Conservation (phyloP, 2,329 filamentous ascomycete species). For the Verticillium nubilum region DNA sequence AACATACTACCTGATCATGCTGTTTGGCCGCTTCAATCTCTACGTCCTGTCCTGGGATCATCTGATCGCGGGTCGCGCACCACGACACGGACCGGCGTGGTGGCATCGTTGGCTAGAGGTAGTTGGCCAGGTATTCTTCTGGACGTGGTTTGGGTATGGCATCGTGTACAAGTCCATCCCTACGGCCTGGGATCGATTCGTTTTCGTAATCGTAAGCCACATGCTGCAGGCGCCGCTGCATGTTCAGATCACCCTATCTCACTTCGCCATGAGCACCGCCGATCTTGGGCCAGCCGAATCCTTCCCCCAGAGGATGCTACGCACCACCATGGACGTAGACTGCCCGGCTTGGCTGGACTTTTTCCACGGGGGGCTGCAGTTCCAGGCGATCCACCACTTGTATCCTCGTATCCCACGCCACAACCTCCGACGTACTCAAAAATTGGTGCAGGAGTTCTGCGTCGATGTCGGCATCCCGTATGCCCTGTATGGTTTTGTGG, state of each 20-base stretch:
- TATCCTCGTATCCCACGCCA: slow-evolving; percentile 81
- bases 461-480: slow-evolving; percentile 79
- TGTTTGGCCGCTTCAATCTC: slow-evolving; percentile 81
- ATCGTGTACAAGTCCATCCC: slow-evolving; percentile 70
- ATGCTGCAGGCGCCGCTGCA: slow-evolving; percentile 77
- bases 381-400: slow-evolving; percentile 83
- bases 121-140: slow-evolving; percentile 72
- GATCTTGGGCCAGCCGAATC: slow-evolving; percentile 80
- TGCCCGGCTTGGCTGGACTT: slow-evolving; percentile 86
- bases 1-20: slow-evolving; percentile 76
- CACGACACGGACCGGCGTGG: slow-evolving; percentile 69
- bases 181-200: slow-evolving; percentile 60
- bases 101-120: slow-evolving; percentile 84
- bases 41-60: slow-evolving; percentile 78
- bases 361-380: slow-evolving; percentile 82
- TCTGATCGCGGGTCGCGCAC: slow-evolving; percentile 63
- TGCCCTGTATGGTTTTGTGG: slow-evolving; percentile 76
- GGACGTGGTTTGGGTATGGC: slow-evolving; percentile 82
- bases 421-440: slow-evolving; percentile 71
- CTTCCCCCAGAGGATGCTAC: slow-evolving; percentile 84
- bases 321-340: slow-evolving; percentile 91
- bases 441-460: slow-evolving; percentile 75
- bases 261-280: slow-evolving; percentile 89
- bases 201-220: slow-evolving; percentile 76
- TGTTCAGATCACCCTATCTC: slow-evolving; percentile 84